Conservation (phyloP, 345 rosid genomes). For the Bruguiera gymnorhiza region DNA sequence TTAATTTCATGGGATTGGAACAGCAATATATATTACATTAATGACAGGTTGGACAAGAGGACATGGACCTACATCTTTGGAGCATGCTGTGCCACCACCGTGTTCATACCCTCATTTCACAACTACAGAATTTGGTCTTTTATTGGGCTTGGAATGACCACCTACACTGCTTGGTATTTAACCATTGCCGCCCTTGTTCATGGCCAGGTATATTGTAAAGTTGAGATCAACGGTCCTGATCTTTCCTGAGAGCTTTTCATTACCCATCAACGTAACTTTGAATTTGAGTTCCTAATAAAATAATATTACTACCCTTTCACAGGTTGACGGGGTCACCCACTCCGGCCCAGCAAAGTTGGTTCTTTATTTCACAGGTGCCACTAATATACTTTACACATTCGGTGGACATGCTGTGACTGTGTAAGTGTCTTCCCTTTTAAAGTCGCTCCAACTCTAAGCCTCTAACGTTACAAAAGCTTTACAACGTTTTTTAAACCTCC, state of each 20-base stretch:
- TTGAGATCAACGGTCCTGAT: background rate
- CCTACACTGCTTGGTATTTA: constrained; percentile 88
- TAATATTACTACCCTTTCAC: background rate
- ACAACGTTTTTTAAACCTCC: too few species aligned
- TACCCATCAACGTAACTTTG: background rate
- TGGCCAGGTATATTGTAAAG: constrained; percentile 48
- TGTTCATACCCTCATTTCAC: constrained; percentile 77
- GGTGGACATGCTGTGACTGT: constrained; percentile 92
- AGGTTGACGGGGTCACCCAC: constrained; percentile 64
- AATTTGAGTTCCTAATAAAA: constrained; percentile 1
- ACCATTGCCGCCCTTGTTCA: constrained; percentile 57
- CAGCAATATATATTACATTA: constrained; percentile 81
- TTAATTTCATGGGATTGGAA: constrained; percentile 2
- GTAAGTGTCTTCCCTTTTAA: constrained; percentile 38
- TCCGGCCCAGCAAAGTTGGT: constrained; percentile 58
- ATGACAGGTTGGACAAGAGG: constrained; percentile 75
- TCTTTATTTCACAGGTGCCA: constrained; percentile 83
- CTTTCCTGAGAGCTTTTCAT: background rate
- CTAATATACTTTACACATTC: constrained; percentile 80
- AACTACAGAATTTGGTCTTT: constrained; percentile 87
- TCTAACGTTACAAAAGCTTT: too few species aligned
- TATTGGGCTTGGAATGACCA: constrained; percentile 81
- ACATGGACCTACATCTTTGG: constrained; percentile 93
- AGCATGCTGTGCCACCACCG: constrained; percentile 82
- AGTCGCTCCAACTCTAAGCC: too few species aligned